These are phyloP conservation scores for Cyclotella sp. DNA, from an alignment of 108 stramenopile species.

Conservation along the genomic window DNA sequence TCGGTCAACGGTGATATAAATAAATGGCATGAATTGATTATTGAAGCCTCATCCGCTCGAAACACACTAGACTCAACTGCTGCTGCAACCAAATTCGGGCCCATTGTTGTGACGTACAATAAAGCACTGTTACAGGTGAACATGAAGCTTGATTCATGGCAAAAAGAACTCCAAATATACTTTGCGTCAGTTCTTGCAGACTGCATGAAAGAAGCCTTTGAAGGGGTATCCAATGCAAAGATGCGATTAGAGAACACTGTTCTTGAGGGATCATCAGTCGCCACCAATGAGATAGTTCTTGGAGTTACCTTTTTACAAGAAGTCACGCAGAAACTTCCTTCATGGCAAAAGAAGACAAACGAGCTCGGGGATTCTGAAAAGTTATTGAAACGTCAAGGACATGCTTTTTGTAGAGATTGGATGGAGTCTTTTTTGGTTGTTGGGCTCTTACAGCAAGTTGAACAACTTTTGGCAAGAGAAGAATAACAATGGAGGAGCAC, in stretches of 20 bases:
- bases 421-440: constrained; percentile 82
- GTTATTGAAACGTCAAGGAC: constrained; percentile 88
- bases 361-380: constrained; percentile 81
- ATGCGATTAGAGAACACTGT: constrained; percentile 78
- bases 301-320: constrained; percentile 95
- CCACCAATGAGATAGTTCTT: constrained; percentile 90
- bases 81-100: constrained; percentile 86
- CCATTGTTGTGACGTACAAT: constrained; percentile 86
- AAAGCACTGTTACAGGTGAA: constrained; percentile 95
- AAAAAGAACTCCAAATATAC: constrained; percentile 91
- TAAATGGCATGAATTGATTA: constrained; percentile 86
- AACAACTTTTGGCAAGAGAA: constrained; percentile 89
- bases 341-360: constrained; percentile 72
- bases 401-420: constrained; percentile 91
- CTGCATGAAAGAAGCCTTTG: constrained; percentile 67
- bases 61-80: constrained; percentile 85
- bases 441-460: constrained; percentile 86
- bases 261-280: constrained; percentile 79
- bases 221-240: constrained; percentile 76
- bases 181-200: constrained; percentile 86
- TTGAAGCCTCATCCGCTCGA: constrained; percentile 87
- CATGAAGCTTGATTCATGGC: constrained; percentile 98
- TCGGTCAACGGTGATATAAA: constrained; percentile 84
- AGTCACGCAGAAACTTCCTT: constrained; percentile 64
- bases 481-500: constrained; percentile 90